These are phyloP conservation scores for Leccinum subgranulosum DNA, from an alignment of 768 basidiomycete genomes.

Conservation along the genomic window DNA sequence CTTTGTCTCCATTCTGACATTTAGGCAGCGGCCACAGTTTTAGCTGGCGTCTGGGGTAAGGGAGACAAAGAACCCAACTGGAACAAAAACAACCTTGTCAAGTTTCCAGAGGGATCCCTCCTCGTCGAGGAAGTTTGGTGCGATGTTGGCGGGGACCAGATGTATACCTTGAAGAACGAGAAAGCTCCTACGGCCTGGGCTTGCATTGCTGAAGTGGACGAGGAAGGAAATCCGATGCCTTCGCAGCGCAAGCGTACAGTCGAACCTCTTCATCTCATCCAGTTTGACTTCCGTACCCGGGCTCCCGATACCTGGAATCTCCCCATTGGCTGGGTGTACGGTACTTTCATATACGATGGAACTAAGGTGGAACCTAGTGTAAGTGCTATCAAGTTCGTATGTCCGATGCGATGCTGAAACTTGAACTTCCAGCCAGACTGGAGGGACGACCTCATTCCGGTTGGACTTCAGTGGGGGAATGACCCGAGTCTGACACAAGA, in stretches of 20 bases:
- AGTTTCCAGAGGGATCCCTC: not conserved
- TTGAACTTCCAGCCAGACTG: not conserved
- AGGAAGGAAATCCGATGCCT: not conserved
- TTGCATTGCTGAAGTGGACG: not conserved
- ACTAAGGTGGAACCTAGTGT: not conserved
- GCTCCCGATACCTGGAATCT: not conserved
- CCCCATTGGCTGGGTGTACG: constrained; percentile 2
- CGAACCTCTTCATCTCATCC: not conserved
- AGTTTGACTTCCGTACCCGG: not conserved
- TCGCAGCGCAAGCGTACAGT: not conserved
- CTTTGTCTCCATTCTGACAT: not conserved
- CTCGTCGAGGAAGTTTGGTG: not conserved
- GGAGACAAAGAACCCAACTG: not conserved
- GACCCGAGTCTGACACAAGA: not conserved
- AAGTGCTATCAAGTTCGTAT: not conserved
- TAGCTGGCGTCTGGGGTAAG: not conserved
- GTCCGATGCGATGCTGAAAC: not conserved
- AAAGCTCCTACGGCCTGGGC: not conserved
- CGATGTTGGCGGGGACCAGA: not conserved
- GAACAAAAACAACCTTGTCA: not conserved
- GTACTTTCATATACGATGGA: not conserved
- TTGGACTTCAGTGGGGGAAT: constrained; percentile 6
- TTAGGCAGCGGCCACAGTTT: not conserved
- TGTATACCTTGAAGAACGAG: not conserved
- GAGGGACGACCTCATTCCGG: not conserved